Evolutionary conservation across 805 yeast species (phyloP).

Genomic region (Isabelozyma pseudorhagii): DNA sequence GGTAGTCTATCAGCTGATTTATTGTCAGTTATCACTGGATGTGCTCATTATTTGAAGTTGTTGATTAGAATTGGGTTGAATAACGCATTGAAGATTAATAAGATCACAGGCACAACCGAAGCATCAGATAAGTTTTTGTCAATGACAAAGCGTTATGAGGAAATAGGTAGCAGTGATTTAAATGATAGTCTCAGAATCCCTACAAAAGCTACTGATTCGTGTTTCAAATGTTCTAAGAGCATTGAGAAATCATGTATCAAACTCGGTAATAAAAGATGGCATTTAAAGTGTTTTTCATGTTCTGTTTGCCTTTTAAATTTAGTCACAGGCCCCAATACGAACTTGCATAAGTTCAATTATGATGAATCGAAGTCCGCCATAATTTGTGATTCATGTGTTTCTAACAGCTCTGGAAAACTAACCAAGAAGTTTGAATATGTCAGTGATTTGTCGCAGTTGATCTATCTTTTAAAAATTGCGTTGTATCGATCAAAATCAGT

Average conservation of each 20-base stretch:
- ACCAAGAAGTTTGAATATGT: conserved; percentile 54
- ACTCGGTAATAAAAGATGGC: conserved; percentile 73
- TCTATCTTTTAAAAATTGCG: conserved; percentile 79
- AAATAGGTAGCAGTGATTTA: neutral
- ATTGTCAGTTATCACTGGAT: conserved; percentile 78
- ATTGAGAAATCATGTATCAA: conserved; percentile 82
- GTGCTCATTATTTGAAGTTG: conserved; percentile 89
- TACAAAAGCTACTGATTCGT: conserved; percentile 68
- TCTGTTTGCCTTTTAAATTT: conserved; percentile 41
- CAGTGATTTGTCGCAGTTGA: conserved; percentile 68
- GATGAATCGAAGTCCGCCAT: conserved; percentile 34
- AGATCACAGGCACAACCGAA: conserved; percentile 50
- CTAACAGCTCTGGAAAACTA: conserved; percentile 32
- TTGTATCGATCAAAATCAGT: conserved; percentile 67
- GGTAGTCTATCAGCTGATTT: conserved; percentile 60
- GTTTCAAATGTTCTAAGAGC: conserved; percentile 66
- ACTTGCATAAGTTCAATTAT: conserved; percentile 46
- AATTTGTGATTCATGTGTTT: conserved; percentile 63
- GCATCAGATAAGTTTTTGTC: conserved; percentile 63
- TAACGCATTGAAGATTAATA: conserved; percentile 69
- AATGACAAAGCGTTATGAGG: conserved; percentile 14
- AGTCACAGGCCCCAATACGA: conserved; percentile 22
- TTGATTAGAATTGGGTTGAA: conserved; percentile 77
- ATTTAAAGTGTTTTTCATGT: conserved; percentile 69
- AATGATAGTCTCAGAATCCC: conserved; percentile 44